Conservation (phyloP, 2,329 filamentous ascomycete genomes). For the Paracoccidioides lutzii region DNA sequence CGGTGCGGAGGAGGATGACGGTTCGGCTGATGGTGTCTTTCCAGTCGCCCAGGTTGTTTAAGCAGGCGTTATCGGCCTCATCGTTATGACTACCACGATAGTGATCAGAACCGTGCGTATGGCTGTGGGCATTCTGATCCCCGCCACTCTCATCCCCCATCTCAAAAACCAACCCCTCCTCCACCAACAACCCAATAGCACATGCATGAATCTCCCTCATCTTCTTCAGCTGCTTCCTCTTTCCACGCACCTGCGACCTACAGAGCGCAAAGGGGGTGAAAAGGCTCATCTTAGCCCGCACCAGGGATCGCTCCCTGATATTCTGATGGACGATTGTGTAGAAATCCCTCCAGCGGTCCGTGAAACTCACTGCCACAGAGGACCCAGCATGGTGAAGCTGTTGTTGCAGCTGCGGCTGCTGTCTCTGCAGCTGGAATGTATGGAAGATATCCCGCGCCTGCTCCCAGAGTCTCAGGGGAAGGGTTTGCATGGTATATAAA, state of each 20-base stretch:
- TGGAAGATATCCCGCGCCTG: slow-evolving; percentile 58
- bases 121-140: slow-evolving; percentile 18
- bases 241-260: slow-evolving; percentile 60
- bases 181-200: slow-evolving; percentile 73
- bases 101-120: too few relatives aligned
- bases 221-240: slow-evolving; percentile 57
- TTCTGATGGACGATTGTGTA: slow-evolving; percentile 69
- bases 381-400: too few relatives aligned
- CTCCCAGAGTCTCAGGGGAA: slow-evolving; percentile 59
- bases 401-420: slow-evolving; percentile 9
- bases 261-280: slow-evolving; percentile 67
- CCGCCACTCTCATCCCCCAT: slow-evolving; percentile 48
- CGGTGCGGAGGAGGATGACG: slow-evolving; percentile 73
- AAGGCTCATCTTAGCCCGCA: slow-evolving; percentile 57
- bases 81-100: too few relatives aligned
- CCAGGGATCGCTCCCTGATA: slow-evolving; percentile 57
- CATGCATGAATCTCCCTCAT: slow-evolving; percentile 72
- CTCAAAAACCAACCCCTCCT: slow-evolving; percentile 64
- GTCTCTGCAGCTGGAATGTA: slow-evolving; percentile 33
- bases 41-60: slow-evolving; percentile 41
- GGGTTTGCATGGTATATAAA: slow-evolving; percentile 76
- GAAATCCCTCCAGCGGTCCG: slow-evolving; percentile 47
- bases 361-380: slow-evolving; percentile 11
- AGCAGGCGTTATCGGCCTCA: slow-evolving; percentile 33
- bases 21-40: slow-evolving; percentile 68